Evolutionary conservation across 2,329 filamentous ascomycete species (phyloP).

Genomic region (Orbilia ellipsospora): DNA sequence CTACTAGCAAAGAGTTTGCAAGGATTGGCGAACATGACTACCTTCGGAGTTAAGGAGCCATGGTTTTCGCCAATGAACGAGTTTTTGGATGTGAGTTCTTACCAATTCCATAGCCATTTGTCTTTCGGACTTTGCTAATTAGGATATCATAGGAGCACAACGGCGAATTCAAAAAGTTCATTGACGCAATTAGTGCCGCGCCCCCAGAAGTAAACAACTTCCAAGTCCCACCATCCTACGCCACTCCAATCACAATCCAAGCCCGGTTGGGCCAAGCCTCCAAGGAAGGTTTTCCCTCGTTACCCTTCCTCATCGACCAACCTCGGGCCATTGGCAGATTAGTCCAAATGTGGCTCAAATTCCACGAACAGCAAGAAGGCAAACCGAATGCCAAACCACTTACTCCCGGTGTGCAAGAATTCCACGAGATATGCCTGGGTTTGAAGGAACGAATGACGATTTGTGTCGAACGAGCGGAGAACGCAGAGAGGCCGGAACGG

Average conservation of each 20-base stretch:
- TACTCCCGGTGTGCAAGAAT: conserved; percentile 65
- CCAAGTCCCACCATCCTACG: conserved; percentile 83
- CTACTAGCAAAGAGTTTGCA: conserved; percentile 77
- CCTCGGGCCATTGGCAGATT: conserved; percentile 85
- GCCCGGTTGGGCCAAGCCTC: conserved; percentile 81
- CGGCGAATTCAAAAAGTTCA: conserved; percentile 58
- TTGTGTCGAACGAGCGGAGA: conserved; percentile 67
- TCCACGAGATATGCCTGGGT: conserved; percentile 66
- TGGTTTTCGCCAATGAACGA: conserved; percentile 81
- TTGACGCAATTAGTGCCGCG: conserved; percentile 57
- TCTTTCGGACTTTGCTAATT: background rate
- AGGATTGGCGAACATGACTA: conserved; percentile 75
- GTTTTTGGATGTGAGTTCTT: conserved; percentile 65
- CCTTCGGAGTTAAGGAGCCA: conserved; percentile 75
- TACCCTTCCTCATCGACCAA: conserved; percentile 93
- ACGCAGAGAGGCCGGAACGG: conserved; percentile 67
- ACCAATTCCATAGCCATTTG: background rate
- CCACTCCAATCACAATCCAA: conserved; percentile 89
- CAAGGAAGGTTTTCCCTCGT: conserved; percentile 88
- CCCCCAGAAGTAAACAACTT: conserved; percentile 53
- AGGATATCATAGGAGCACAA: conserved; percentile 52
- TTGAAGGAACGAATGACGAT: conserved; percentile 66
- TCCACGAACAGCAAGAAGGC: conserved; percentile 62
- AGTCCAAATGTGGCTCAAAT: conserved; percentile 81
- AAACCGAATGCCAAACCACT: conserved; percentile 58